Conservation (phyloP, 1,284 basidiomycete species). For the Cryptococcus maquisensis region DNA sequence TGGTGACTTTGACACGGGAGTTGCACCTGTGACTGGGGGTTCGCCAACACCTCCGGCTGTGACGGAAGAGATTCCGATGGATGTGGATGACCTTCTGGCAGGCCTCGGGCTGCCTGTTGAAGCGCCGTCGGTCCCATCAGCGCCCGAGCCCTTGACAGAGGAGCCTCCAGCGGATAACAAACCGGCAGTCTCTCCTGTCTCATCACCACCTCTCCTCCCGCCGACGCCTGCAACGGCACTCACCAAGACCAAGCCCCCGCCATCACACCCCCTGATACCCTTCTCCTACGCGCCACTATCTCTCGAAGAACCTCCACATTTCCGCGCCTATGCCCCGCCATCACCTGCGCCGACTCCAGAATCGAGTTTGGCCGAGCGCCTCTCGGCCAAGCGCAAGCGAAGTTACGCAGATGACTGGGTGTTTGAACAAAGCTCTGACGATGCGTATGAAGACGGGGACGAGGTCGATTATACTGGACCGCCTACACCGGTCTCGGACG, state of each 20-base stretch:
- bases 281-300: constrained; percentile 29
- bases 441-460: constrained; percentile 18
- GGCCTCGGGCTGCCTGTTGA: too few species aligned
- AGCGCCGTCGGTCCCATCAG: too few species aligned
- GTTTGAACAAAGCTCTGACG: constrained; percentile 6
- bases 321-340: constrained; percentile 28
- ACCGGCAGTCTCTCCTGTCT: neutral
- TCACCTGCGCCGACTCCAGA: constrained; percentile 34
- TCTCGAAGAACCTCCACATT: constrained; percentile 5
- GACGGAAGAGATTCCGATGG: neutral
- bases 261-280: constrained; percentile 21
- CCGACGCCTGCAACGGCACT: neutral
- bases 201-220: neutral
- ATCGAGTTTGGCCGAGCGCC: neutral
- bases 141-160: too few species aligned
- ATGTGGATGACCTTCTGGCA: neutral
- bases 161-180: neutral
- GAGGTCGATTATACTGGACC: constrained; percentile 27
- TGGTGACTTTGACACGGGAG: neutral
- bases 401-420: neutral
- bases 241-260: neutral
- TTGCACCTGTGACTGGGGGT: too few species aligned
- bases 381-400: neutral
- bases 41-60: too few species aligned
- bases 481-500: constrained; percentile 22